Evolutionary conservation across 257 asterid genomes (phyloP).

Genomic region (Verbena officinalis): DNA sequence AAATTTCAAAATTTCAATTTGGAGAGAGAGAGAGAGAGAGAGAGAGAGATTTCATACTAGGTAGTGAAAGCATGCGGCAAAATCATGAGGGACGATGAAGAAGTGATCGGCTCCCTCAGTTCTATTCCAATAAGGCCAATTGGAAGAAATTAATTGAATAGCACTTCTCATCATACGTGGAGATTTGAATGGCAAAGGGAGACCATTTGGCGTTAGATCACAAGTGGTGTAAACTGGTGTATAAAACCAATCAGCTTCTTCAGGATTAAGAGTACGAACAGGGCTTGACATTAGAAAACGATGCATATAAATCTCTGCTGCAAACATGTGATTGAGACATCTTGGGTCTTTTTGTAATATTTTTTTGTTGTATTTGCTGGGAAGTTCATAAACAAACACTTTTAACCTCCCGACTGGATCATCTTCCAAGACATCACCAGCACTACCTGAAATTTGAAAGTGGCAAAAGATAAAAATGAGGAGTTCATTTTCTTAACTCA

Average conservation of each 20-base stretch:
- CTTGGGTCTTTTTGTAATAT: slow-evolving; percentile 73
- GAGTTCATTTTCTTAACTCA: not conserved
- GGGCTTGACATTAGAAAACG: slow-evolving; percentile 74
- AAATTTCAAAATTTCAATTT: not conserved
- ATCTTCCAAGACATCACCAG: slow-evolving; percentile 95
- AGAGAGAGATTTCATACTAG: slow-evolving; percentile 44
- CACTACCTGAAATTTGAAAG: slow-evolving; percentile 65
- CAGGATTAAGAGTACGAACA: slow-evolving; percentile 85
- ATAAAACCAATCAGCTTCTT: slow-evolving; percentile 95
- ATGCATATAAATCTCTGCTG: slow-evolving; percentile 92
- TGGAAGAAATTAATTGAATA: slow-evolving; percentile 80
- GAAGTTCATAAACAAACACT: slow-evolving; percentile 84
- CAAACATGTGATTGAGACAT: slow-evolving; percentile 95
- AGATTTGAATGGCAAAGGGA: slow-evolving; percentile 83
- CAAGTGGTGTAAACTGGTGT: slow-evolving; percentile 86
- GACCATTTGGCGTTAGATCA: slow-evolving; percentile 88
- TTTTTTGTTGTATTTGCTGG: slow-evolving; percentile 84
- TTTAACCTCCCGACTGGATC: slow-evolving; percentile 80
- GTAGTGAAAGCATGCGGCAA: slow-evolving; percentile 93
- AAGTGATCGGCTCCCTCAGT: slow-evolving; percentile 97
- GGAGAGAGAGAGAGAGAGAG: not conserved
- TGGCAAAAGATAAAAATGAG: slow-evolving; percentile 12
- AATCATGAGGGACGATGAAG: slow-evolving; percentile 88
- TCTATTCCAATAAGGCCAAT: slow-evolving; percentile 93
- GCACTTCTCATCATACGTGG: slow-evolving; percentile 98